Evolutionary conservation across 2,329 filamentous ascomycete species (phyloP).

Genomic region (Fonsecaea pugnacius): DNA sequence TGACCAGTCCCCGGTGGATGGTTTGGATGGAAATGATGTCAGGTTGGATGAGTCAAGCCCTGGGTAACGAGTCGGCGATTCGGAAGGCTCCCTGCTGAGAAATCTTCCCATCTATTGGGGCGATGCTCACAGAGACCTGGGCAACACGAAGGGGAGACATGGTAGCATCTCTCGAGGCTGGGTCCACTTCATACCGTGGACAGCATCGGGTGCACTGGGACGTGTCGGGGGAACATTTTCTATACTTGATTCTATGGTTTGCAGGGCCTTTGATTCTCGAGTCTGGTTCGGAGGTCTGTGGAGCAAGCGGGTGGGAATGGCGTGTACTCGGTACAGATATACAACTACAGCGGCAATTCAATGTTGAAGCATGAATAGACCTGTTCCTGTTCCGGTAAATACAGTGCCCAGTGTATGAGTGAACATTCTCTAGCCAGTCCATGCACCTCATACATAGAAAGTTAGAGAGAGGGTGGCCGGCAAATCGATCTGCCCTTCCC

Average conservation of each 20-base stretch:
- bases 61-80: not conserved
- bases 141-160: not conserved
- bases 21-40: not conserved
- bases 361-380: not conserved
- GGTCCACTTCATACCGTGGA: not conserved
- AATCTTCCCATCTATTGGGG: not conserved
- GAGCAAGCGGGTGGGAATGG: not conserved
- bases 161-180: not conserved
- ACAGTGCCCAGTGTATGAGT: not conserved
- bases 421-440: not conserved
- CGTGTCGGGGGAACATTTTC: not conserved
- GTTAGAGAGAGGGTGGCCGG: not conserved
- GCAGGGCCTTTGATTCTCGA: not conserved
- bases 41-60: not conserved
- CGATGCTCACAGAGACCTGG: not conserved
- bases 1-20: not conserved
- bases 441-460: not conserved
- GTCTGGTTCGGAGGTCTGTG: not conserved
- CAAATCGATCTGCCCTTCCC: not conserved
- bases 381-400: not conserved
- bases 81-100: not conserved
- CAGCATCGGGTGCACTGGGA: not conserved
- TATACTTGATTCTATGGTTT: conserved; percentile 1
- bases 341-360: conserved; percentile 3
- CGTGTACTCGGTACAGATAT: conserved; percentile 1